These are phyloP conservation scores for Cyberlindnera samutprakarnensis DNA, from an alignment of 805 yeast species.

Conservation along the genomic window DNA sequence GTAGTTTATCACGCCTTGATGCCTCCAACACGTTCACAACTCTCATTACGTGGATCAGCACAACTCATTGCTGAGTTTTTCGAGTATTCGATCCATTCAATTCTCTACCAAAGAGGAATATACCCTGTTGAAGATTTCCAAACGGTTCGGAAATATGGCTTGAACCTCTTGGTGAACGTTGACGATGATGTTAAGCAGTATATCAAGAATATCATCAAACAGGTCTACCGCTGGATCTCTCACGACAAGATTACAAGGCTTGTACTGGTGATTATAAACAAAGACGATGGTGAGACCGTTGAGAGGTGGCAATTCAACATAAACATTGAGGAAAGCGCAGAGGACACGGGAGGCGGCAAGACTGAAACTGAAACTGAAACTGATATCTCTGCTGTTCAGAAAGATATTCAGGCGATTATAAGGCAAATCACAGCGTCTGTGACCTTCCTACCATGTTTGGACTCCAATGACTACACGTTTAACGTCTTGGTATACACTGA, in stretches of 20 bases:
- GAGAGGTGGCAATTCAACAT: slow-evolving; percentile 87
- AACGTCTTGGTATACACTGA: slow-evolving; percentile 81
- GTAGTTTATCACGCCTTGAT: no score
- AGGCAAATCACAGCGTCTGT: slow-evolving; percentile 87
- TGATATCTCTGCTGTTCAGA: no score
- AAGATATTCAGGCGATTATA: slow-evolving; percentile 76
- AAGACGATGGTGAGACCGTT: slow-evolving; percentile 55
- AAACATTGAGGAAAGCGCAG: not conserved
- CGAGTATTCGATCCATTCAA: slow-evolving; percentile 70
- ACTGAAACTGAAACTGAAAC: no score
- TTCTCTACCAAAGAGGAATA: slow-evolving; percentile 82
- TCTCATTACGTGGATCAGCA: slow-evolving; percentile 59
- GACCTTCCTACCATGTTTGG: slow-evolving; percentile 73
- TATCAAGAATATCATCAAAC: slow-evolving; percentile 57
- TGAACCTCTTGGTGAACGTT: slow-evolving; percentile 60
- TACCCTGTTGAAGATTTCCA: slow-evolving; percentile 84
- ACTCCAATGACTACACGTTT: slow-evolving; percentile 60
- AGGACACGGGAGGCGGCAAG: not conserved
- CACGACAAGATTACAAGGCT: slow-evolving; percentile 61
- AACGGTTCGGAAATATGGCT: slow-evolving; percentile 70
- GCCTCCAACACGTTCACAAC: slow-evolving; percentile 32
- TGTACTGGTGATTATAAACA: slow-evolving; percentile 65
- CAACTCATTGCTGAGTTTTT: slow-evolving; percentile 77
- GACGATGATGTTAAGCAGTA: slow-evolving; percentile 74
- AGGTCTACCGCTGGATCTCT: slow-evolving; percentile 67